phyloP scores from a whole-genome alignment of 495 filamentous ascomycete genomes.

The Trichoderma gamsii region DNA sequence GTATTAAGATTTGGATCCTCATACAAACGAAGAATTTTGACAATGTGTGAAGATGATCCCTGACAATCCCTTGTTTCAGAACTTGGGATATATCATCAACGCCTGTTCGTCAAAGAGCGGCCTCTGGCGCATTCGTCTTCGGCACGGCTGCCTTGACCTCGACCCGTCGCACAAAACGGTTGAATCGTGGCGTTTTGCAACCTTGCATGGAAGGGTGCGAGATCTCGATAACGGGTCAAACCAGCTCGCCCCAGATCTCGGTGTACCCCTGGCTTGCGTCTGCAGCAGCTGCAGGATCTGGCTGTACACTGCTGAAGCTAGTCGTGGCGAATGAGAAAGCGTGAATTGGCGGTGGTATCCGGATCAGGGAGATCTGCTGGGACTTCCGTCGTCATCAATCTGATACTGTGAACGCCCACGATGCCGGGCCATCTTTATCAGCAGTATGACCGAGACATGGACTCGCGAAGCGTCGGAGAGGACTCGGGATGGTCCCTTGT shows the following conservation, averaged over 20 bases:
- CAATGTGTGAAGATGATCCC: no score
- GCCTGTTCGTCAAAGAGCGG: background rate
- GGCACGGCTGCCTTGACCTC: background rate
- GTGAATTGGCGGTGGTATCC: background rate
- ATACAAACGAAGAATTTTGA: no score
- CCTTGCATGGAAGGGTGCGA: background rate
- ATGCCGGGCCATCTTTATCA: background rate
- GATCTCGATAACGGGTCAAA: background rate
- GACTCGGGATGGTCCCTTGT: background rate
- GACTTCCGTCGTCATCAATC: background rate
- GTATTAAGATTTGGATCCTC: no score
- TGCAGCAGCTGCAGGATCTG: slow-evolving; percentile 2
- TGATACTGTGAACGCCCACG: background rate
- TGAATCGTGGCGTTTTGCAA: background rate
- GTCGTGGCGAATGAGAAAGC: background rate
- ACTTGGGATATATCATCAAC: background rate
- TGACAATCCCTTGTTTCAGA: background rate
- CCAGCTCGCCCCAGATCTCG: background rate
- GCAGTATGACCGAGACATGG: slow-evolving; percentile 10
- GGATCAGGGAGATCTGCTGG: background rate
- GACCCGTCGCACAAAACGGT: background rate
- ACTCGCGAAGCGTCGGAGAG: slow-evolving; percentile 1
- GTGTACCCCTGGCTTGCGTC: background rate
- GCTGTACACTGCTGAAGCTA: background rate
- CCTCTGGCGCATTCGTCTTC: background rate